A percentile compares a stretch with the other conserved stretches of the same genome.
Conservation (phyloP, 352 stramenopile species). For the Plasmopara muralis region DNA sequence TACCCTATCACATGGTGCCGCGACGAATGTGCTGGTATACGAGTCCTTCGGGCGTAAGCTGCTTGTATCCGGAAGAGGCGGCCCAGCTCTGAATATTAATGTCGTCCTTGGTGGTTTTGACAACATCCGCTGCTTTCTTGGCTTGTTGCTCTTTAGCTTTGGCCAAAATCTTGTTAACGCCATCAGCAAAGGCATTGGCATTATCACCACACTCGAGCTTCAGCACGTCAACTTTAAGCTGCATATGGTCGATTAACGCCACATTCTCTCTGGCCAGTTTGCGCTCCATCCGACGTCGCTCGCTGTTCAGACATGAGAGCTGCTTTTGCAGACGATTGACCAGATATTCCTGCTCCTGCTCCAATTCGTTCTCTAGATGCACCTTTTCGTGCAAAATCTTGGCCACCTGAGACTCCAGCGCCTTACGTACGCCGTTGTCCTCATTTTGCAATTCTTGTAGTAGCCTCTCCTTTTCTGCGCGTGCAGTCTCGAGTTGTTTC, state of each 20-base stretch:
- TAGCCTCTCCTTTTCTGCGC: conserved; percentile 61
- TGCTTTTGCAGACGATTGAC: conserved; percentile 85
- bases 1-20: conserved; percentile 55
- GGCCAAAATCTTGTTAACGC: conserved; percentile 36
- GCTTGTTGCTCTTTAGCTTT: conserved; percentile 53
- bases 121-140: conserved; percentile 39
- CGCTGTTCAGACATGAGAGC: conserved; percentile 51
- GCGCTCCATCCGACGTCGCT: conserved; percentile 68
- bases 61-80: conserved; percentile 20
- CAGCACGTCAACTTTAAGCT: conserved; percentile 55
- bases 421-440: conserved; percentile 51
- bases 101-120: conserved; percentile 58
- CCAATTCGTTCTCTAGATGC: conserved; percentile 78
- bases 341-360: conserved; percentile 85
- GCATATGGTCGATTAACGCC: conserved; percentile 57
- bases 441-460: conserved; percentile 61
- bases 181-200: conserved; percentile 50
- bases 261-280: conserved; percentile 73
- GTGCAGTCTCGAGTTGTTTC: conserved; percentile 73
- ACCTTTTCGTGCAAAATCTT: conserved; percentile 83
- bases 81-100: conserved; percentile 43
- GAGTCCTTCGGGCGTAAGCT: conserved; percentile 40
- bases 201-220: conserved; percentile 51
- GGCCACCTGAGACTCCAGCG: conserved; percentile 71
- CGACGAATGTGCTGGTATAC: conserved; percentile 69